A percentile compares a stretch with the other conserved stretches of the same genome.
These are phyloP conservation scores for Gossypium schwendimanii DNA, from an alignment of 441 rosid species.

Conservation along the genomic window DNA sequence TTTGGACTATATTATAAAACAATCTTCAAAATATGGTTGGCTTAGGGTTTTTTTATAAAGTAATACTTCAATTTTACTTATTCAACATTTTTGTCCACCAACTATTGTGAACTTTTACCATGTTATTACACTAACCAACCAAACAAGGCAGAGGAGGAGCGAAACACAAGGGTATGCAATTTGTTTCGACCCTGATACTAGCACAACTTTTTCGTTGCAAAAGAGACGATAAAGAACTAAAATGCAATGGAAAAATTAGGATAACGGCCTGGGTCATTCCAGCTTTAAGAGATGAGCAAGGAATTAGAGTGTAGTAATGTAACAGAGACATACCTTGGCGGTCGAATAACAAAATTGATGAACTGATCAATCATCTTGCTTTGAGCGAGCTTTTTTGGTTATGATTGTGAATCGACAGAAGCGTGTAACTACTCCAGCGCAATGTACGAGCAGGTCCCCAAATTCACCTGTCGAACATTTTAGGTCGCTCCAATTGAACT, in stretches of 20 bases:
- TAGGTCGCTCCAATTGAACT: neutral
- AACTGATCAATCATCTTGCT: slow-evolving; percentile 84
- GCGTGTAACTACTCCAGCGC: neutral
- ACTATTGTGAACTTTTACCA: too few species aligned
- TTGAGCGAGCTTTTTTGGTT: slow-evolving; percentile 7
- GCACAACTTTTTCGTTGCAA: neutral
- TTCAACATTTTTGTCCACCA: too few species aligned
- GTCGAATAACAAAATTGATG: slow-evolving; percentile 90
- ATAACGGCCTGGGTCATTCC: neutral
- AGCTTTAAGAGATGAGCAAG: neutral
- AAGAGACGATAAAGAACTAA: neutral
- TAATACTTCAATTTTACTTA: too few species aligned
- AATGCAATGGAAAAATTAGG: neutral
- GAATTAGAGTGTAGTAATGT: neutral
- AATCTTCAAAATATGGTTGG: too few species aligned
- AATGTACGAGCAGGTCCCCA: slow-evolving; percentile 11
- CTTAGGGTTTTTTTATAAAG: too few species aligned
- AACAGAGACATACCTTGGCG: slow-evolving; percentile 59
- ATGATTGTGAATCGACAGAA: slow-evolving; percentile 12
- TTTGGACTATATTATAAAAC: too few species aligned
- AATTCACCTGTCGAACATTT: slow-evolving; percentile 15
- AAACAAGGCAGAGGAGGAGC: neutral
- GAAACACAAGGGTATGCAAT: neutral
- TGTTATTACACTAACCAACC: too few species aligned
- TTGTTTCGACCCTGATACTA: neutral